Conservation (phyloP, 495 filamentous ascomycete species). For the Talaromyces nanjingensis region DNA sequence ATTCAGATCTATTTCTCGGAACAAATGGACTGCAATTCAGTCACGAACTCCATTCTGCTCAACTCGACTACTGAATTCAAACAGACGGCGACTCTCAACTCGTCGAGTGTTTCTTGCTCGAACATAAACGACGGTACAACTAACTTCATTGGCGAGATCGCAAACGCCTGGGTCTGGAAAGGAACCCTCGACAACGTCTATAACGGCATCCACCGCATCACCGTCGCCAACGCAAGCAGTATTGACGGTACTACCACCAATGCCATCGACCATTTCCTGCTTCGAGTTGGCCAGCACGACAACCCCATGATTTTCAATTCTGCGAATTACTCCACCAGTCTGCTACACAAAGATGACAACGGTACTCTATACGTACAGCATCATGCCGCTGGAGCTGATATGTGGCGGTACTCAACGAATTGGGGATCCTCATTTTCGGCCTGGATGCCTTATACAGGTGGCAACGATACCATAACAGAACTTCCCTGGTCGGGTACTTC, state of each 20-base stretch:
- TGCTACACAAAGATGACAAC: conserved; percentile 33
- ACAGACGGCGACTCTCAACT: conserved; percentile 31
- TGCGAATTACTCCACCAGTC: conserved; percentile 48
- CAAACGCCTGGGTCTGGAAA: conserved; percentile 47
- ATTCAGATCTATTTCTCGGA: conserved; percentile 54
- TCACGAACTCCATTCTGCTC: conserved; percentile 44
- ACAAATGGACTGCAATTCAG: conserved; percentile 54
- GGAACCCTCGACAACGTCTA: conserved; percentile 51
- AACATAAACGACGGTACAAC: conserved; percentile 20
- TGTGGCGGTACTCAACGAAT: conserved; percentile 57
- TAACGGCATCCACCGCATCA: conserved; percentile 59
- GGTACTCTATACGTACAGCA: conserved; percentile 47
- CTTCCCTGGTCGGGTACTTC: conserved; percentile 56
- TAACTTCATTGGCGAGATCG: conserved; percentile 40
- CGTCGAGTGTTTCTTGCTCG: conserved; percentile 36
- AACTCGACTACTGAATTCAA: conserved; percentile 46
- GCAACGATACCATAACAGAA: conserved; percentile 35
- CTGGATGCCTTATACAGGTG: conserved; percentile 51
- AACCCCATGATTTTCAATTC: conserved; percentile 55
- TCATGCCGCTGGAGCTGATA: conserved; percentile 55
- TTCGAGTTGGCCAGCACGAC: conserved; percentile 48
- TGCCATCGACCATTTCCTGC: conserved; percentile 48
- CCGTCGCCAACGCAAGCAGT: conserved; percentile 48
- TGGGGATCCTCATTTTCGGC: conserved; percentile 53
- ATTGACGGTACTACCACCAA: conserved; percentile 26